Evolutionary conservation across 208 protist species (phyloP).

Genomic region (Leishmania aethiopica): DNA sequence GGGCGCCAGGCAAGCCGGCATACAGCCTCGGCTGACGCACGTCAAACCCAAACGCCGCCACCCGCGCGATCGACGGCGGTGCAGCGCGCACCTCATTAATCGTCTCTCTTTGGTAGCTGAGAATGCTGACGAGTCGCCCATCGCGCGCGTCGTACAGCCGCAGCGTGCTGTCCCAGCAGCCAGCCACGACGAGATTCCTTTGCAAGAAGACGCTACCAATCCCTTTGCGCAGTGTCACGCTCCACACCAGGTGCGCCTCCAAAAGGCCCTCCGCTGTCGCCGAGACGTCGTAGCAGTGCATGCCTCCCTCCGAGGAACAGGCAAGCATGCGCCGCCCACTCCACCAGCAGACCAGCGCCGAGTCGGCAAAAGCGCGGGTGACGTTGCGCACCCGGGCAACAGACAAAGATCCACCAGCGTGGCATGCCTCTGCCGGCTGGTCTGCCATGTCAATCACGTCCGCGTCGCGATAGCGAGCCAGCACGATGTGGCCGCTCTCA

Average conservation of each 20-base stretch:
- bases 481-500: constrained; percentile 78
- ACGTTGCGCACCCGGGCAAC: constrained; percentile 31
- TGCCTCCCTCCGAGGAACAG: constrained; percentile 64
- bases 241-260: constrained; percentile 50
- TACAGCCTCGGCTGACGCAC: constrained; percentile 49
- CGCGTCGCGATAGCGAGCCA: constrained; percentile 25
- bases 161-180: constrained; percentile 78
- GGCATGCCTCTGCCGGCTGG: not conserved
- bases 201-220: constrained; percentile 61
- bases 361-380: constrained; percentile 73
- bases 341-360: constrained; percentile 68
- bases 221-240: constrained; percentile 52
- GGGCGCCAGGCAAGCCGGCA: not conserved
- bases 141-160: constrained; percentile 62
- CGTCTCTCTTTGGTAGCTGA: constrained; percentile 57
- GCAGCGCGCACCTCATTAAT: constrained; percentile 62
- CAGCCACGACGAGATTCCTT: constrained; percentile 54
- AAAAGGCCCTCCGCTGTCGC: constrained; percentile 2
- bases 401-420: not conserved
- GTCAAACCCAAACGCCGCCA: constrained; percentile 73
- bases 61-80: constrained; percentile 18
- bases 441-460: not conserved
- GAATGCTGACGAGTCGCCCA: constrained; percentile 56
- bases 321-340: constrained; percentile 39
- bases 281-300: constrained; percentile 64